Percentiles rank a stretch among this genome's conserved stretches.
Evolutionary conservation across 1,284 basidiomycete species (phyloP).

Genomic region (Ceratobasidium sp.): DNA sequence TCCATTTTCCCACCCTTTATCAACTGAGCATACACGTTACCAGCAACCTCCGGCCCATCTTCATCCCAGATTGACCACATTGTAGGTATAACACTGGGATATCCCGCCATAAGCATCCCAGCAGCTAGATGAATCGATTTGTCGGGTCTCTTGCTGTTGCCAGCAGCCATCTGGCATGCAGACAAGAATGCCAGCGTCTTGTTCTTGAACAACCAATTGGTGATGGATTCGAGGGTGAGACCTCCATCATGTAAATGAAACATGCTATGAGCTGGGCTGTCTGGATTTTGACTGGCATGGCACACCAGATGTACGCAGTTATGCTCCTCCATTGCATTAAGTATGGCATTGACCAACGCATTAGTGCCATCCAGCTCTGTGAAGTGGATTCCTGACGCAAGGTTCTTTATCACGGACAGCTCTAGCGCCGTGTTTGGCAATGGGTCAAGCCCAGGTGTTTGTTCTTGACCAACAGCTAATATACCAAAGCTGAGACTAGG

Average conservation of each 20-base stretch:
- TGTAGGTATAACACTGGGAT: slow-evolving; percentile 12
- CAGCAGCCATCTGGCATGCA: slow-evolving; percentile 30
- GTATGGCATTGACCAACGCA: neutral
- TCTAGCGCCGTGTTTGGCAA: neutral
- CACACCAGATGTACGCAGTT: slow-evolving; percentile 20
- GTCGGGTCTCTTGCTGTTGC: slow-evolving; percentile 12
- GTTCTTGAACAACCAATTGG: neutral
- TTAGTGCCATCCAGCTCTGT: neutral
- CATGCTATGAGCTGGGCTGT: neutral
- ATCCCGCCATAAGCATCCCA: slow-evolving; percentile 34
- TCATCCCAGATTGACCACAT: slow-evolving; percentile 29
- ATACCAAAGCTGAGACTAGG: neutral
- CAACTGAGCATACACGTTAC: slow-evolving; percentile 14
- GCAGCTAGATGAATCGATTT: slow-evolving; percentile 30
- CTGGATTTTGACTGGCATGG: slow-evolving; percentile 5
- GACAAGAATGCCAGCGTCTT: slow-evolving; percentile 31
- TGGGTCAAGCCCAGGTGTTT: neutral
- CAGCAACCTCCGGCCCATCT: slow-evolving; percentile 25
- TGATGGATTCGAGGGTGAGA: neutral
- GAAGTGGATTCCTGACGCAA: neutral
- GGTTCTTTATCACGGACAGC: neutral
- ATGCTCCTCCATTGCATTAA: slow-evolving; percentile 4
- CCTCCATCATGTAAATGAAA: slow-evolving; percentile 14
- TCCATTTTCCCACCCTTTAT: neutral
- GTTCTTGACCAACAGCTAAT: slow-evolving; percentile 11